Evolutionary conservation across 306 rosid genomes (phyloP), one percentile per base, ranked within the genome.

Genomic region (Notholithocarpus densiflorus): DNA sequence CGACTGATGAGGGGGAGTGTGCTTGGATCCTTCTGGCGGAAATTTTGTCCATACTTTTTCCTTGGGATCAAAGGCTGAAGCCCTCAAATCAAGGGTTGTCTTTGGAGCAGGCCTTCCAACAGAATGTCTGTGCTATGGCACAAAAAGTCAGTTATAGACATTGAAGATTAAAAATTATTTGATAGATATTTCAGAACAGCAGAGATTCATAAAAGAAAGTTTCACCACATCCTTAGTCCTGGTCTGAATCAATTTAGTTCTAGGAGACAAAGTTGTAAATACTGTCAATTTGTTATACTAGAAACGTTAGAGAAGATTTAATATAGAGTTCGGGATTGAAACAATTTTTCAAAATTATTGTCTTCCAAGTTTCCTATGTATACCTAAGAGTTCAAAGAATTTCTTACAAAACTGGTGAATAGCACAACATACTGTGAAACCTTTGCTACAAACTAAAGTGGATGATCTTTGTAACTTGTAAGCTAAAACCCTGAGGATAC

Each of bases 81-180:
- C 1, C 88, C 88, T 93, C 79, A 95, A 84, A 81, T 95, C 99
- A 78, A 91, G 96, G 52, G 97, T 87, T 74, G 92, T 80, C 60
- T 84, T 83, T 82, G 99, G 99, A 87, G 97, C 99, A 51, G 98
- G 99, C 89, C 96, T 88, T 80, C 99, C 99, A 81, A 95, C 96
- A 59, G 99, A 80, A 89, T 95, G 99, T 76, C 99, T 95, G 90
- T 60, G 90, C 92, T 85, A 90, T 90, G 92, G 88, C 82, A 88
- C 88, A 82, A 77, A 57, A 80, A 86, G 89, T 84, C 87, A 84
- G 76, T 85, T 82, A 73, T 69, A 19, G 62, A 82, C 57, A 52
- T 24, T 53, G 77, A 80, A 83, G 85, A 80, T 40, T 40, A 75
- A 77, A 43, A 80, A 83, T 80, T 79, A 84, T 4, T 4, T 53